Evolutionary conservation across 257 asterid genomes (phyloP), one percentile per base, ranked within the genome.

Genomic region (Fraxinus americana): DNA sequence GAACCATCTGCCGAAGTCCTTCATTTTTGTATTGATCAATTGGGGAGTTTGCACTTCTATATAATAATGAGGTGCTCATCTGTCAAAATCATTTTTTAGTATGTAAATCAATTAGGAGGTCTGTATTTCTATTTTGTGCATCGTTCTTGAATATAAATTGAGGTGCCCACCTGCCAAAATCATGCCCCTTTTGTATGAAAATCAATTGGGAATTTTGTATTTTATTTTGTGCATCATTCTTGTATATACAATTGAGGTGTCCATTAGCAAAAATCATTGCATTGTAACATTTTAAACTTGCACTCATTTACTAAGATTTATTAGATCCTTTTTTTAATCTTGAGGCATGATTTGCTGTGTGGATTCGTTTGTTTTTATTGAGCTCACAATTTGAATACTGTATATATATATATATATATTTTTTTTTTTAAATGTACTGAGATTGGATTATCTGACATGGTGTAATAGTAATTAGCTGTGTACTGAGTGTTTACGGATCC

Each of bases 201-300:
- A 83, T 75, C 69, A 63, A 23, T 63, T 10, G 17, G 35, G 17
- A 63, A 4, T 63, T 25, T 63, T 63, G 16, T 11, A 27, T 57
- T 21, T 19, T 59, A 3, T 59, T 59, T 7, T 21, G 32, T 23
- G 16, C 32, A 21, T 59, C 67, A 21, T 59, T 21, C 5, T 57
- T 21, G 30, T 21, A 8, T 8, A 65, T 68, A 35, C 71, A 82
- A 50, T 43, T 80, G 27, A 74, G 79, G 71, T 71, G 75, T 67
- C 82, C 73, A 48, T 30, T 67, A 74, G 83, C 52, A 12, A 50
- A 74, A 73, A 70, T 67, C 72, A 16, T 19, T 43, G 72, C 35
- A 71, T 67, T 74, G 38, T 0, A 0, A 66, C n/a, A 11, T 17
- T 74, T 48, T 16, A 38, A 23, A 57, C 19, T n/a, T 9, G 34